phyloP scores from a whole-genome alignment of 2,329 filamentous ascomycete genomes.

The Trichoderma guizhouense region DNA sequence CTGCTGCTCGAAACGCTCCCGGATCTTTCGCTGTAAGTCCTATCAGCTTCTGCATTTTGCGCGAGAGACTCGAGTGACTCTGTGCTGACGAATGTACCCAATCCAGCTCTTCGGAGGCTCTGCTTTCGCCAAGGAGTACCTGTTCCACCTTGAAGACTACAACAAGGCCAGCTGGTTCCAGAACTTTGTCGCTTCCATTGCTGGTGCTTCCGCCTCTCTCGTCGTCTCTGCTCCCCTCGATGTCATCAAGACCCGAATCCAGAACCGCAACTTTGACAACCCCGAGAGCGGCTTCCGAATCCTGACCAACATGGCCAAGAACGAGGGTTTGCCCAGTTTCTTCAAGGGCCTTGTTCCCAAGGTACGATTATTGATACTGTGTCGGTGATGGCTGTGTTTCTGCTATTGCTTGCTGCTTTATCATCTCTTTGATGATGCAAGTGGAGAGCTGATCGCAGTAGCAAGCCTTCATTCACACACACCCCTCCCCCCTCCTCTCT shows the following conservation, averaged over 20 bases:
- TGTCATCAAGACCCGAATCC: slow-evolving; percentile 97
- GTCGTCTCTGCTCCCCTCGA: slow-evolving; percentile 94
- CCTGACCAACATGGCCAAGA: slow-evolving; percentile 84
- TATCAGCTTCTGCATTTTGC: background rate
- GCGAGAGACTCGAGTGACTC: background rate
- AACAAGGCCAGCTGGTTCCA: slow-evolving; percentile 92
- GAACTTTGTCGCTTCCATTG: slow-evolving; percentile 96
- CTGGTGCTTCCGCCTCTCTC: slow-evolving; percentile 90
- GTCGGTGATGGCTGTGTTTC: background rate
- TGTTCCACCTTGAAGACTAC: slow-evolving; percentile 88
- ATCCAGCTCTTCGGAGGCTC: slow-evolving; percentile 91
- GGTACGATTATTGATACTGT: slow-evolving; percentile 40
- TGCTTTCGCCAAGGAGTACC: slow-evolving; percentile 94
- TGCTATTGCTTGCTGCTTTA: background rate
- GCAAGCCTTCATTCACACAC: background rate
- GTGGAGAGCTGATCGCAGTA: background rate
- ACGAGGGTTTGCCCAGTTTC: slow-evolving; percentile 83
- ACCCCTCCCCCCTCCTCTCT: background rate
- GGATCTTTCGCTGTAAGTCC: slow-evolving; percentile 85
- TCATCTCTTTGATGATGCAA: background rate
- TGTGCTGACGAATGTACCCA: background rate
- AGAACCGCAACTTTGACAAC: slow-evolving; percentile 98
- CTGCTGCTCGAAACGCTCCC: slow-evolving; percentile 91
- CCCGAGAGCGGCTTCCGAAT: slow-evolving; percentile 93
- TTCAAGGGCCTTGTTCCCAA: slow-evolving; percentile 98